Evolutionary conservation across 805 yeast genomes (phyloP), one percentile per base, ranked within the genome.

Genomic region (Kuraishia piskuri): DNA sequence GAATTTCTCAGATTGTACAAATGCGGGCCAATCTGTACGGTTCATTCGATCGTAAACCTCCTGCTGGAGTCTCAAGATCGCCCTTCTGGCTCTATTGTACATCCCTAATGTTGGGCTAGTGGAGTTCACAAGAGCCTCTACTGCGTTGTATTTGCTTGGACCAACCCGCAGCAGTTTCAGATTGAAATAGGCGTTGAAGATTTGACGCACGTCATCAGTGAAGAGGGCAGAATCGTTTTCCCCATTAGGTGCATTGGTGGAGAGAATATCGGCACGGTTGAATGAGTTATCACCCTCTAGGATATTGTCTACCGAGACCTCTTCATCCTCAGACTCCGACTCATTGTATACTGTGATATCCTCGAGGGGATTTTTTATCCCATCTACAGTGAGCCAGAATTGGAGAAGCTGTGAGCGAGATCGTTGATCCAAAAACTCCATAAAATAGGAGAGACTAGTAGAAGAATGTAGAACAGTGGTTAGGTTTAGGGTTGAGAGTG

Each of bases 321-420:
- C 63, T 17, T 60, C 63, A 22, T 61, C 63, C 49, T 60, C 64
- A 46, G 65, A 68, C 48, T 63, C 62, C 22, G 68, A 63, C 46
- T 68, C 66, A 2, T 57, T 57, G 4, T 63, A 23, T 17, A 50
- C 22, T 55, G 55, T 57, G 37, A 63, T 31, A 54, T 78, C 86
- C 56, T 83, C 88, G 19, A 90, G 65, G 0, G 97, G 96, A 50
- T 86, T 86, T 59, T 82, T 80, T 44, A 88, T 75, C 0, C 78
- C 73, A 56, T 88, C 86, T 2, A 89, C 84, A 1, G 79, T 76
- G 3, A 78, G 63, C 89, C 90, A 87, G 56, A 81, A 82, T 48
- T 83, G 83, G 3, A 89, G 61, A 25, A 83, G 62, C 0, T 67
- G 68, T 1, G 74, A 66, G 49, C 80, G 65, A 3, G 70, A 65